These are phyloP conservation scores for Solanum chiquidenum DNA, from an alignment of 257 asterid species.

Conservation along the genomic window DNA sequence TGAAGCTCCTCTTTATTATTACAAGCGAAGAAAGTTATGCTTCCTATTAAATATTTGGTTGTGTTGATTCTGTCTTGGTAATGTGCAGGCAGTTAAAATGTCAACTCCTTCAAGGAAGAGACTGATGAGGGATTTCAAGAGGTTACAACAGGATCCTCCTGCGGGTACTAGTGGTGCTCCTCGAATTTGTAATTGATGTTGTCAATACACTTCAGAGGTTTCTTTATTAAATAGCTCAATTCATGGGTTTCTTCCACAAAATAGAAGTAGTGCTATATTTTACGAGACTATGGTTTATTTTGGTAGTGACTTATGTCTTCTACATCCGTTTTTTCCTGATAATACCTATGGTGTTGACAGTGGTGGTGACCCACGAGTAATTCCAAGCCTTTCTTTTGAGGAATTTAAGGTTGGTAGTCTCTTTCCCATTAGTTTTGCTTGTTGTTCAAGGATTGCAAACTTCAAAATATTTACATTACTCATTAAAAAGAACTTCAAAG, in stretches of 20 bases:
- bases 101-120: conserved; percentile 73
- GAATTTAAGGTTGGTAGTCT: conserved; percentile 70
- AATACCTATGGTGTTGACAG: conserved; percentile 96
- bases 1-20: not conserved
- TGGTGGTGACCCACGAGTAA: conserved; percentile 93
- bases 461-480: not conserved
- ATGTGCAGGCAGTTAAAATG: conserved; percentile 27
- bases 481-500: not conserved
- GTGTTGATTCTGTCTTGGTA: not conserved
- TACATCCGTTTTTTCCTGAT: conserved; percentile 86
- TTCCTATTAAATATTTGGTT: not conserved
- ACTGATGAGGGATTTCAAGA: conserved; percentile 73
- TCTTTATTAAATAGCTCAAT: not conserved
- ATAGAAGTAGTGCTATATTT: not conserved
- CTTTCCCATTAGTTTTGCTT: not conserved
- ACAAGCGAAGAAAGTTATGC: not conserved
- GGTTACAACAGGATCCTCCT: conserved; percentile 74
- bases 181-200: not conserved
- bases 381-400: conserved; percentile 77
- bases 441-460: not conserved
- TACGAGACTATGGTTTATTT: not conserved
- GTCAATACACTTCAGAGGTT: not conserved
- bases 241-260: not conserved
- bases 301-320: not conserved
- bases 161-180: conserved; percentile 80